Evolutionary conservation across 2,329 filamentous ascomycete species (phyloP), one percentile per base, ranked within the genome.

Genomic region (Sporothrix brunneoviolacea): DNA sequence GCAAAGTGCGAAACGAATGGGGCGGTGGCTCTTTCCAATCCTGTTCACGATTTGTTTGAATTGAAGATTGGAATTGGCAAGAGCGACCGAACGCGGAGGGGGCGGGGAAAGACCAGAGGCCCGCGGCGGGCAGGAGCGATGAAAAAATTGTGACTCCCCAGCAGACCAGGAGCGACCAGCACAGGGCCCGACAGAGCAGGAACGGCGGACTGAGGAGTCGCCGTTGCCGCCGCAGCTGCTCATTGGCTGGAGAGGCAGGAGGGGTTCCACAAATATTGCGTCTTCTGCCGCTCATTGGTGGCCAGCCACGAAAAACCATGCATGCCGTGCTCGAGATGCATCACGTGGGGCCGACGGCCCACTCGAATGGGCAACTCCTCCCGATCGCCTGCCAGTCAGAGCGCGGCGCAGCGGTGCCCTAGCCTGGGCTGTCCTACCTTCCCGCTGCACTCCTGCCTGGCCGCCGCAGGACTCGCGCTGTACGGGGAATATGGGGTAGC

Each of bases 51-150:
- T 53, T 43, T 47, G 41, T 41, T 44, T 43, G 35, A 28, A 54
- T 48, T 48, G 24, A 48, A 47, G 41, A 41, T 55, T 49, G 38
- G 39, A 53, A 53, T 53, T 47, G 27, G 40, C n/a, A 54, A 38
- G 51, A 53, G 37, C 45, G 50, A 51, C 47, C 53, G 52, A 55
- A 53, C 45, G 50, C 55, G 56, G 56, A 58, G 56, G 52, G 54
- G 56, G 56, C 54, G 56, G 54, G 54, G 53, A 54, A 53, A 50
- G 41, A 37, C 42, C 40, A 22, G 47, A 50, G n/a, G 19, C 37
- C 46, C 16, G 40, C 51, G 42, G 44, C 42, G 45, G 33, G 36
- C 30, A 42, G 19, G 21, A 37, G n/a, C 12, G 16, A 12, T 12
- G 13, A 44, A 43, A 44, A 48, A 40, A 32, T 44, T 40, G 39